Base-by-base conservation (phyloP, 345 rosid genomes). In the Geranium rotundifolium region DNA sequence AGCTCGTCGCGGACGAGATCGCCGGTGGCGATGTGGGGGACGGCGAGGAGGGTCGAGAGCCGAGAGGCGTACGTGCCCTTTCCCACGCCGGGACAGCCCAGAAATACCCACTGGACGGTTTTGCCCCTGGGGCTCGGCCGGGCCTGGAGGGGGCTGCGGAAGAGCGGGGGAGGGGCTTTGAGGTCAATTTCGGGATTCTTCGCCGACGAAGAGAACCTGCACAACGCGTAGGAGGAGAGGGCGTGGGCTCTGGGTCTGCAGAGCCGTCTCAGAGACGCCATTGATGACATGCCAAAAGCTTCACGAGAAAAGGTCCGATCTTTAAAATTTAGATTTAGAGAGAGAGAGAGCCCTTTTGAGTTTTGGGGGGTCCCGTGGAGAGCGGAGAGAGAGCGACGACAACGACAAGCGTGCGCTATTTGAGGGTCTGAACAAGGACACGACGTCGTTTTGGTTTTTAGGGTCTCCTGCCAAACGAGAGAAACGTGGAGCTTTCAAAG, bases 21-120 rank as follows among this genome's bases (percentile, higher is more conserved):
- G 65, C 99, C 99, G 62, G 99, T 93, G 78, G 97, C 82, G 71
- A 93, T 90, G 73, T 93, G 99, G 57, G 97, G 97, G 55, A 90
- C 92, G 20, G 84, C 81, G 69, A 93, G 82, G 77, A 90, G 82
- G 71, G 60, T 60, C 34, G 99, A 93, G 56, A 93, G 85, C 29
- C 89, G 91, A 34, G 99, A 93, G 37, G 99, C 95, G 34, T 93
- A 93, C 0, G 99, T 90, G 0, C 99, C 99, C 78, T 93, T 93
- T 7, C 99, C 99, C 19, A 93, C 96, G 63, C 99, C 99, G 0
- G 99, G 97, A 56, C 97, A 93, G 60, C 99, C 99, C 1, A 90
- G 90, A 65, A 93, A 93, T 3, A 88, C 96, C 99, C 99, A 93
- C 67, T 90, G 97, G 63, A 77, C 78, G 61, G 77, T 81, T 64